Conservation (phyloP, 768 basidiomycete genomes). For the Chiua virens region DNA sequence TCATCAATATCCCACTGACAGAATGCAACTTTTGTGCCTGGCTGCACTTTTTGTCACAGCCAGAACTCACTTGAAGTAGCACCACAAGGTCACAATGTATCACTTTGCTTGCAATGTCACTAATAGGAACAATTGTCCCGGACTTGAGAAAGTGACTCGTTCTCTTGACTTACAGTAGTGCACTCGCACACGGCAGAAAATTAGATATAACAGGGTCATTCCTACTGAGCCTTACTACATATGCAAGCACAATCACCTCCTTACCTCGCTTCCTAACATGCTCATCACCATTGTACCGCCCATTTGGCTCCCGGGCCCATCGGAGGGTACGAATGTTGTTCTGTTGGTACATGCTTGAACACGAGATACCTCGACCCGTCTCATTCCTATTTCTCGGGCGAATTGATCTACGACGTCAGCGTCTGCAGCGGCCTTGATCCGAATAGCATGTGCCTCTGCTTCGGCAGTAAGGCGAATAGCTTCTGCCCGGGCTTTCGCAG, state of each 20-base stretch:
- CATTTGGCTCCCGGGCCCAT: conserved; percentile 58
- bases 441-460: conserved; percentile 70
- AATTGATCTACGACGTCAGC: conserved; percentile 58
- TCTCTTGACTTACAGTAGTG: too few species aligned
- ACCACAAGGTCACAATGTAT: too few species aligned
- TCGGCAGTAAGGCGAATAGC: conserved; percentile 71
- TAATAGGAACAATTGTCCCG: too few species aligned
- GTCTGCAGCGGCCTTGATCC: conserved; percentile 65
- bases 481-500: conserved; percentile 74
- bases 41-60: too few species aligned
- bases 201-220: too few species aligned
- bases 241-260: conserved; percentile 7
- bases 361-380: conserved; percentile 62
- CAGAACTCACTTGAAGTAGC: too few species aligned
- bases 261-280: conserved; percentile 55
- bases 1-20: too few species aligned
- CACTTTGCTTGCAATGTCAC: too few species aligned
- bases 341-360: conserved; percentile 66
- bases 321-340: conserved; percentile 68
- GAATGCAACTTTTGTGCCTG: too few species aligned
- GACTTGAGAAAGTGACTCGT: background rate
- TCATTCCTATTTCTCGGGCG: conserved; percentile 74
- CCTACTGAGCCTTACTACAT: too few species aligned
- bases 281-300: conserved; percentile 62
- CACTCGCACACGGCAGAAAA: background rate